phyloP scores from a whole-genome alignment of 768 basidiomycete genomes.

The Lactarius hatsudake region DNA sequence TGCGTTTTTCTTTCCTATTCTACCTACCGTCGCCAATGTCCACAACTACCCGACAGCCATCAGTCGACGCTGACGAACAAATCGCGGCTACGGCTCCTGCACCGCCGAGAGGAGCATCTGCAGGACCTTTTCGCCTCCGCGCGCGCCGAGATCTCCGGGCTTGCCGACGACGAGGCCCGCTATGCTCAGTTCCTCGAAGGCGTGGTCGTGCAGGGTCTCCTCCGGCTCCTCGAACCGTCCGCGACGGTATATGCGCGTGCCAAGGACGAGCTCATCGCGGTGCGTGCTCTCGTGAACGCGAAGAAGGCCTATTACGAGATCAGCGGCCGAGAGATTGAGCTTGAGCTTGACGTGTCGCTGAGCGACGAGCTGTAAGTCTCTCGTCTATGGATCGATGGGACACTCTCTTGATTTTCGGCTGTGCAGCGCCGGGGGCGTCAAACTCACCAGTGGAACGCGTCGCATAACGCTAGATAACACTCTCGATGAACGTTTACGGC shows the following conservation, averaged over 20 bases:
- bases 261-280: constrained; percentile 59
- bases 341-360: constrained; percentile 60
- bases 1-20: constrained; percentile 37
- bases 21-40: neutral
- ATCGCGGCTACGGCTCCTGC: constrained; percentile 85
- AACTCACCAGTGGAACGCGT: constrained; percentile 63
- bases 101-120: constrained; percentile 87
- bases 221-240: constrained; percentile 73
- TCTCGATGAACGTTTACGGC: constrained; percentile 82
- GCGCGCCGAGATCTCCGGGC: constrained; percentile 56
- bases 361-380: constrained; percentile 61
- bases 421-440: constrained; percentile 79
- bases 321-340: constrained; percentile 62
- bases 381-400: neutral
- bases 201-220: constrained; percentile 80
- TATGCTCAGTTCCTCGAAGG: constrained; percentile 84
- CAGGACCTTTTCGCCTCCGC: constrained; percentile 83
- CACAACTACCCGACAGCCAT: constrained; percentile 49
- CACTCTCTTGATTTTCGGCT: constrained; percentile 3
- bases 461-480: constrained; percentile 94
- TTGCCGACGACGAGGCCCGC: constrained; percentile 61
- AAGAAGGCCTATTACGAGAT: constrained; percentile 67
- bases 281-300: constrained; percentile 66
- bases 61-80: constrained; percentile 97
- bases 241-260: constrained; percentile 66